Evolutionary conservation across 129 eudicot genomes (phyloP).

Genomic region (Chrysanthemum lavandulifolium): DNA sequence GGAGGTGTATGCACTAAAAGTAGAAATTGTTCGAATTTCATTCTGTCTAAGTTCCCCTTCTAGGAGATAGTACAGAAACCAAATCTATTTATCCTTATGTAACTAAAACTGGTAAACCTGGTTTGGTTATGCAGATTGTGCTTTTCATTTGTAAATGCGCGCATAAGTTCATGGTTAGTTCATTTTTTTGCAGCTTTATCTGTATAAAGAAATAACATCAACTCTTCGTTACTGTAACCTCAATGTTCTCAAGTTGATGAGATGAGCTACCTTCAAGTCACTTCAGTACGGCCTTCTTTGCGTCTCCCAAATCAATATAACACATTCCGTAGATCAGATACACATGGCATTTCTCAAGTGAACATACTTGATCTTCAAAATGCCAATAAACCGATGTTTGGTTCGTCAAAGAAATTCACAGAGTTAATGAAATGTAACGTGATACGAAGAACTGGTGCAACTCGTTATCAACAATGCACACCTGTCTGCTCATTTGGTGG

Average conservation of each 20-base stretch:
- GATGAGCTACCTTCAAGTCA: slow-evolving; percentile 51
- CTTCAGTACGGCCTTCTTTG: slow-evolving; percentile 36
- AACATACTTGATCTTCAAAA: slow-evolving; percentile 20
- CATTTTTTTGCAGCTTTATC: slow-evolving; percentile 16
- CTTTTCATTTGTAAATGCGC: background rate
- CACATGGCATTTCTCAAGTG: slow-evolving; percentile 15
- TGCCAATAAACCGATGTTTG: slow-evolving; percentile 14
- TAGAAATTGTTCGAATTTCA: too few species aligned
- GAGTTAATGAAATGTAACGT: slow-evolving; percentile 24
- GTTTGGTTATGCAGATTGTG: background rate
- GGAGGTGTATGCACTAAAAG: too few species aligned
- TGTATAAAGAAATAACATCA: slow-evolving; percentile 14
- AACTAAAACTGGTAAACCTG: background rate
- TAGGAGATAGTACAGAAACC: too few species aligned
- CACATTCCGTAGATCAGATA: slow-evolving; percentile 18
- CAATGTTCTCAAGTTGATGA: slow-evolving; percentile 34
- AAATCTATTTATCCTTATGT: too few species aligned
- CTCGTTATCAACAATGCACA: slow-evolving; percentile 35
- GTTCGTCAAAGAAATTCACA: slow-evolving; percentile 32
- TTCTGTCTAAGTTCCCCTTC: too few species aligned
- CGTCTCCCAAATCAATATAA: slow-evolving; percentile 14
- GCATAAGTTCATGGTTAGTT: background rate
- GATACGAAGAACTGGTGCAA: slow-evolving; percentile 17
- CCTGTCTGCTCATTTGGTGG: slow-evolving; percentile 65
- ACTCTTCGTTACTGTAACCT: slow-evolving; percentile 4